Evolutionary conservation across 2,329 filamentous ascomycete species (phyloP), one percentile per base, ranked within the genome.

Genomic region (Dryadomyces sulphureus): DNA sequence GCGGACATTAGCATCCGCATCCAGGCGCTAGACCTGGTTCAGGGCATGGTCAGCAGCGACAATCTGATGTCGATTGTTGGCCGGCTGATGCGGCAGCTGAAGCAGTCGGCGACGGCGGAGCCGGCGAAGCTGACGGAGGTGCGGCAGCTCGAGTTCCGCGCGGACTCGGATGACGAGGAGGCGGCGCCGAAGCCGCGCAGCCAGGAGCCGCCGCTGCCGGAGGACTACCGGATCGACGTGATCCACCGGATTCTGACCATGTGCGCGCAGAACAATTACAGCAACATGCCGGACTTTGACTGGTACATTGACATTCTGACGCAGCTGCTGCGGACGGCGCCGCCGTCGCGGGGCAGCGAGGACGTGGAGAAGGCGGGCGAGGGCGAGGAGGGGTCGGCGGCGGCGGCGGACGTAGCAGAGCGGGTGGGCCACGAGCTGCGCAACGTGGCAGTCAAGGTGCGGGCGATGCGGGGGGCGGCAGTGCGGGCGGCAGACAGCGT

Each of bases 271-370:
- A 83, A 89, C 53, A 94, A 88, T 50, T 98, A 96, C 60, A 74
- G 75, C 35, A 86, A 88, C 57, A 70, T 98, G 41, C 67, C 73
- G 45, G 90, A 98, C 59, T 98, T 98, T 60, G 90, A 95, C 54
- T 98, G 92, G 92, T 96, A 96, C 60, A 83, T 96, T 53, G 85
- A 92, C 53, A 77, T 94, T 24, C 67, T 98, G 25, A 82, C 86
- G 5, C 87, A 94, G 58, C 73, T 98, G 14, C 78, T 95, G 36
- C 79, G 81, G 58, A 72, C 85, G 64, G 69, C 81, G 19, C 83
- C 67, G 0, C 54, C 66, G n/a, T 64, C 71, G 41, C 64, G 66
- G 35, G 56, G 57, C 7, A 54, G 57, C 7, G 65, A 68, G 7
- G 59, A 61, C 8, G 53, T 57, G 63, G 69, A 44, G 64, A 65